A percentile compares a stretch with the other conserved stretches of the same genome.
phyloP scores from a whole-genome alignment of 176 grass and related monocot genomes.

The Eremochloa ophiuroides region DNA sequence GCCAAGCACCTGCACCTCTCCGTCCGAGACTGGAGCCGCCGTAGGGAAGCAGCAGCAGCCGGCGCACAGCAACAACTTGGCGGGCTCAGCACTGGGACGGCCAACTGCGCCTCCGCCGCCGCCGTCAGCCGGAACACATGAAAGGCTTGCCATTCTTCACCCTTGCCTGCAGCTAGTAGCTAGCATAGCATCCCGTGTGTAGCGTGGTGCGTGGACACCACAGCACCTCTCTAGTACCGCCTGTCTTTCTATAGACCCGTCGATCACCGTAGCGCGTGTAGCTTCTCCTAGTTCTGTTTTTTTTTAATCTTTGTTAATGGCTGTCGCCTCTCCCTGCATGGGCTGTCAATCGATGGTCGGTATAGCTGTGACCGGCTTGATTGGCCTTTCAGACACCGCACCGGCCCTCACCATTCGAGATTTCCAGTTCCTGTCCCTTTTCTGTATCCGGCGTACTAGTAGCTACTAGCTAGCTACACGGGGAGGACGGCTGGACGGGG shows the following conservation, averaged over 20 bases:
- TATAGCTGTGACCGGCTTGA: background rate
- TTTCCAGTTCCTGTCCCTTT: background rate
- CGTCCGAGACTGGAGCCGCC: slow-evolving; percentile 46
- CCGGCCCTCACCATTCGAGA: background rate
- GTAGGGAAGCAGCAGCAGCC: background rate
- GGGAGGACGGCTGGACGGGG: too few species aligned
- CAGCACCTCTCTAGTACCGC: background rate
- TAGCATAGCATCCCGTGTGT: background rate
- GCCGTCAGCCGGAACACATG: background rate
- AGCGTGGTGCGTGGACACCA: background rate
- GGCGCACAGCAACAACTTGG: background rate
- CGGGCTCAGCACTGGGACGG: background rate
- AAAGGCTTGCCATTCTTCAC: slow-evolving; percentile 19
- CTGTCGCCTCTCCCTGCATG: background rate
- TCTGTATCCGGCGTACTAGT: background rate
- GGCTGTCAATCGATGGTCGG: background rate
- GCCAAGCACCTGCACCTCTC: slow-evolving; percentile 69
- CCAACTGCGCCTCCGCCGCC: background rate
- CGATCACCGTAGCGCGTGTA: background rate
- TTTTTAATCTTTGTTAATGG: slow-evolving; percentile 1
- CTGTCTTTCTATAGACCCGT: background rate
- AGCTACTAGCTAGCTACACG: background rate
- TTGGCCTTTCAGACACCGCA: background rate
- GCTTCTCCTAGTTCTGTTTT: background rate
- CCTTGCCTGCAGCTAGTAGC: background rate